Conservation (phyloP, 495 filamentous ascomycete species). For the Peziza echinospora region DNA sequence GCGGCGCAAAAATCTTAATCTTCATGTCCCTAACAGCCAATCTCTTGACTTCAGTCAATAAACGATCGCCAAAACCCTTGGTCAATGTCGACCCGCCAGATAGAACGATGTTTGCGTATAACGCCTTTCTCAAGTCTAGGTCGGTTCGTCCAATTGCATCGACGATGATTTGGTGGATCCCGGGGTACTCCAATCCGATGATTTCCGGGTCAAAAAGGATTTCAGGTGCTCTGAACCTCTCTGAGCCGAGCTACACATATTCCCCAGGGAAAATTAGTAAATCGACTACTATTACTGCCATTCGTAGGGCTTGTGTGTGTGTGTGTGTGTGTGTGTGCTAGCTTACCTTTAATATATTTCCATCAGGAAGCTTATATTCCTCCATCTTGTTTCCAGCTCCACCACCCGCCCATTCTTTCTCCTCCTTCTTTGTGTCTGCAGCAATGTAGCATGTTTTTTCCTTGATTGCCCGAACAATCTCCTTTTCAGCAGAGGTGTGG, state of each 20-base stretch:
- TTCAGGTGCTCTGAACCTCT: slow-evolving; percentile 98
- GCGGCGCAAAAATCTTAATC: slow-evolving; percentile 94
- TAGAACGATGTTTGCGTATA: slow-evolving; percentile 99
- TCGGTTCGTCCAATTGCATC: slow-evolving; percentile 99
- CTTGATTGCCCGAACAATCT: slow-evolving; percentile 99
- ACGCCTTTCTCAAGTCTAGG: slow-evolving; percentile 97
- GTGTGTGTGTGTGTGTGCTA: slow-evolving; percentile 76
- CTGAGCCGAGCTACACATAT: slow-evolving; percentile 90
- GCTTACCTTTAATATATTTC: slow-evolving; percentile 77
- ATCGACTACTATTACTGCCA: slow-evolving; percentile 85
- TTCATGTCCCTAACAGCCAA: slow-evolving; percentile 96
- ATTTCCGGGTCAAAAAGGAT: slow-evolving; percentile 98
- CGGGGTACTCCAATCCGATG: slow-evolving; percentile 89
- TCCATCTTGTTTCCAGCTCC: slow-evolving; percentile 48
- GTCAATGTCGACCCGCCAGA: slow-evolving; percentile 84
- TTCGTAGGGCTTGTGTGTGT: slow-evolving; percentile 90
- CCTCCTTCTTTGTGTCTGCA: slow-evolving; percentile 98
- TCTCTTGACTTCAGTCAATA: slow-evolving; percentile 77
- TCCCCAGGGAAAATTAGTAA: slow-evolving; percentile 85
- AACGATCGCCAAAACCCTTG: slow-evolving; percentile 77
- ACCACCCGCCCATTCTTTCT: slow-evolving; percentile 74
- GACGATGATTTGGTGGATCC: slow-evolving; percentile 99
- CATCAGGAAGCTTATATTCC: slow-evolving; percentile 80
- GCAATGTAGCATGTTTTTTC: slow-evolving; percentile 99
- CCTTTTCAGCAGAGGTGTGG: slow-evolving; percentile 98